Percentiles rank a stretch among this genome's conserved stretches.
These are phyloP conservation scores for Neoboletus magnificus DNA, from an alignment of 768 basidiomycete genomes.

Conservation along the genomic window DNA sequence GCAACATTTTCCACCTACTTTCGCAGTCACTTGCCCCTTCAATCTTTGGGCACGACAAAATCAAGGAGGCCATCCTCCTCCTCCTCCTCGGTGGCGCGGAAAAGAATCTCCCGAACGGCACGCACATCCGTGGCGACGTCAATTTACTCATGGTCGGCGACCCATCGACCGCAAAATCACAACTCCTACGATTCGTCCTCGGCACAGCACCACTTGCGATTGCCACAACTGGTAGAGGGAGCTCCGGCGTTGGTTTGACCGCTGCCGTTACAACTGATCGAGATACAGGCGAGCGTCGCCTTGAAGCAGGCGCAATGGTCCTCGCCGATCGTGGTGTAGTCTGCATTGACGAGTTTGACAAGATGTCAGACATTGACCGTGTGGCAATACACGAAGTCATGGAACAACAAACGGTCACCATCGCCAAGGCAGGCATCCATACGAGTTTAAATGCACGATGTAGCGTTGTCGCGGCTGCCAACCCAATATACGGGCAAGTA, in stretches of 20 bases:
- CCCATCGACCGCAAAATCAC: slow-evolving; percentile 97
- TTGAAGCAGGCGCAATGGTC: slow-evolving; percentile 99
- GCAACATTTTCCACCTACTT: slow-evolving; percentile 82
- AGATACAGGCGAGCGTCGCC: slow-evolving; percentile 93
- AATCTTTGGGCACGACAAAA: slow-evolving; percentile 94
- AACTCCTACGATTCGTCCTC: slow-evolving; percentile 92
- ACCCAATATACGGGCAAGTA: slow-evolving; percentile 97
- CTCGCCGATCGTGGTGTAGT: slow-evolving; percentile 98
- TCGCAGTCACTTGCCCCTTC: slow-evolving; percentile 96
- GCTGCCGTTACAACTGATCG: slow-evolving; percentile 98
- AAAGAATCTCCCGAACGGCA: slow-evolving; percentile 96
- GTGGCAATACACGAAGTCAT: slow-evolving; percentile 99
- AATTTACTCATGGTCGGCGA: slow-evolving; percentile 99
- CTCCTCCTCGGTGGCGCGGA: slow-evolving; percentile 94
- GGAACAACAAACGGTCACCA: slow-evolving; percentile 99
- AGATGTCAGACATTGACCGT: slow-evolving; percentile 98
- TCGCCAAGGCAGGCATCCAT: slow-evolving; percentile 98
- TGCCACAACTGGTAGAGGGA: slow-evolving; percentile 96
- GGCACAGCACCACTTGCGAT: slow-evolving; percentile 96
- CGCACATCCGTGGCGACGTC: slow-evolving; percentile 98
- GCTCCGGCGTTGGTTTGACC: slow-evolving; percentile 98
- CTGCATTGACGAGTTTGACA: slow-evolving; percentile 99
- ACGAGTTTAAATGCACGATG: slow-evolving; percentile 97
- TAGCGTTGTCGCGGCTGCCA: slow-evolving; percentile 96
- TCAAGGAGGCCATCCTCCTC: slow-evolving; percentile 91